Conservation (phyloP, 257 asterid genomes). For the Gentiana macrophylla region DNA sequence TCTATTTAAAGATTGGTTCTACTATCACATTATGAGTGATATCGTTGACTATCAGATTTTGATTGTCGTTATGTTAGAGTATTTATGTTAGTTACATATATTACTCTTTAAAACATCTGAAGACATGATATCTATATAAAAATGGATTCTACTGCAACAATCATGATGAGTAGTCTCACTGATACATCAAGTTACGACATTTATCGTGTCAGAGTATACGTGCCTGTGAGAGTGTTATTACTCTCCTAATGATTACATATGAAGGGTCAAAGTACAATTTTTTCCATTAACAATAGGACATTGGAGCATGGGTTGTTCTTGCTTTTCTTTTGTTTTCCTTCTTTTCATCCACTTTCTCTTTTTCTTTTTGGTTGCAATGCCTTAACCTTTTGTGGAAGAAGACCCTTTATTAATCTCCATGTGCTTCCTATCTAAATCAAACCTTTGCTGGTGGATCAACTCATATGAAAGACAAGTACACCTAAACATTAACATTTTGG, state of each 20-base stretch:
- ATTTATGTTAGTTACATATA: too few species aligned
- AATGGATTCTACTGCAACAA: too few species aligned
- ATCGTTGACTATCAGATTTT: too few species aligned
- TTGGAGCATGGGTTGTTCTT: conserved; percentile 48
- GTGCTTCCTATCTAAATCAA: conserved; percentile 42
- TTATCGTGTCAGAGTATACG: too few species aligned
- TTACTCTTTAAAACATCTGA: too few species aligned
- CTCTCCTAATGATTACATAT: conserved; percentile 1
- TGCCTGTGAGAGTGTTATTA: too few species aligned
- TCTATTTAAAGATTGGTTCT: too few species aligned
- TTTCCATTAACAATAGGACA: conserved; percentile 20
- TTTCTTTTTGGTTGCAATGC: conserved; percentile 37
- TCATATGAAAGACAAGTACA: conserved; percentile 21
- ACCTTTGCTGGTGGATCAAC: conserved; percentile 23
- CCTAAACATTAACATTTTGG: conserved; percentile 2
- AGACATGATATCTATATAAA: too few species aligned
- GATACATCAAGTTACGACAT: too few species aligned
- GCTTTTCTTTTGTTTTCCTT: conserved; percentile 13
- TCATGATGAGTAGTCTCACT: too few species aligned
- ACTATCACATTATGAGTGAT: too few species aligned
- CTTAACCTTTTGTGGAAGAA: conserved; percentile 44
- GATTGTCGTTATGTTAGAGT: too few species aligned
- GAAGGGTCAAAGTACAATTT: conserved; percentile 19
- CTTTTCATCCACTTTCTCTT: conserved; percentile 25
- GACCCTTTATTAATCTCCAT: conserved; percentile 41